Evolutionary conservation across 805 yeast genomes (phyloP), one percentile per base, ranked within the genome.

Genomic region (Candida xyloterini): DNA sequence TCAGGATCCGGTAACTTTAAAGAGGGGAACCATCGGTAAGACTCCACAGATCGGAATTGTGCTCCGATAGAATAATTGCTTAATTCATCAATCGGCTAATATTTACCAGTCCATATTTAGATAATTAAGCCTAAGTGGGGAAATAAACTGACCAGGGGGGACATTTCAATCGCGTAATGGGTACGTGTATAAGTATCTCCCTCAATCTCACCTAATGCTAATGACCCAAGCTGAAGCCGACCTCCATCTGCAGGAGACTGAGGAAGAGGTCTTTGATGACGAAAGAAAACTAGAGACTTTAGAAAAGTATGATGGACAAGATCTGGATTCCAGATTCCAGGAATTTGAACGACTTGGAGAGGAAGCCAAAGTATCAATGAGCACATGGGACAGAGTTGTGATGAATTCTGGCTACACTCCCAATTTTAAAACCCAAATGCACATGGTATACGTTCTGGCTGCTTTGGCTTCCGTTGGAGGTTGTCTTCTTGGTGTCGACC

Each of bases 391-490:
- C 46, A 63, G 67, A 29, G 23, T 73, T 32, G 51, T 59, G 23
- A 47, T 68, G 9, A 75, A 70, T 34, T 52, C 60, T 15, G 48
- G 50, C 21, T 32, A 34, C 18, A 60, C 66, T 35, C 52, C 70
- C 7, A 49, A 69, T 44, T 76, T 77, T 56, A 47, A 68, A 40
- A 64, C 72, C 49, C 72, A 70, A 42, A 63, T 56, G 26, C 51
- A 70, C 51, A 72, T 75, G 69, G 74, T 71, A 16, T 56, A 59
- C 38, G 59, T 74, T 47, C 62, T 79, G 32, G 85, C 81, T 15
- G 56, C 53, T 10, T 77, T 79, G 49, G 81, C 84, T 4, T 72
- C 83, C 4, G 70, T 74, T 43, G 84, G 81, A 20, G 87, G 87
- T 36, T 55, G 79, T 38, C 71, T 80, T 36, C 76, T 83, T 10